Evolutionary conservation across 805 yeast species (phyloP), one percentile per base, ranked within the genome.

Genomic region (Pichia paraexigua): DNA sequence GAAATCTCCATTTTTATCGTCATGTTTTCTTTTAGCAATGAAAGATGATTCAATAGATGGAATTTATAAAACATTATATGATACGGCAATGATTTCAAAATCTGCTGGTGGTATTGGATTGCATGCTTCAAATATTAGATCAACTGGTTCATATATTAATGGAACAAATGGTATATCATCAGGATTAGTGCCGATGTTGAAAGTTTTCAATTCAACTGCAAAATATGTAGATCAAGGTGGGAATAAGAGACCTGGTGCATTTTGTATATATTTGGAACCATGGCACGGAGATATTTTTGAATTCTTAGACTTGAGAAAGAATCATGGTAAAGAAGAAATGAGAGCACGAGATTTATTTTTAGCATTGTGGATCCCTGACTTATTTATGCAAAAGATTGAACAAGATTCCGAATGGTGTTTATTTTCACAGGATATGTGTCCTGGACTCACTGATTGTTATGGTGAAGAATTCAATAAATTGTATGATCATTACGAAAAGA

Each of bases 211-310:
- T 73, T 86, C 89, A 70, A 90, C 98, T 25, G 98, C 99, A 20
- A 80, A 97, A 60, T 92, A 91, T 63, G 98, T 92, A 42, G 98
- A 92, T 63, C 99, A 92, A 75, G 99, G 99, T 56, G 98, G 98
- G 51, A 92, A 92, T 71, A 91, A 91, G 70, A 77, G 99, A 63
- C 99, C 99, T 0, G 98, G 98, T 56, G 99, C 99, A 3, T 87
- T 92, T 69, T 96, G 97, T 37, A 71, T 90, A 39, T 92, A 91
- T 69, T 68, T 92, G 39, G 99, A 92, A 71, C 97, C 99, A 51
- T 92, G 99, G 99, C 99, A 92, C 65, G 79, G 86, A 12, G 99
- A 92, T 62, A 76, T 92, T 37, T 85, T 88, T 66, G 96, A 87
- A 53, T 85, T 92, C 62, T 68, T 92, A 49, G 92, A 91, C 53